Evolutionary conservation across 2,329 filamentous ascomycete species (phyloP), one percentile per base, ranked within the genome.

Genomic region (Hypoxylon sp.): DNA sequence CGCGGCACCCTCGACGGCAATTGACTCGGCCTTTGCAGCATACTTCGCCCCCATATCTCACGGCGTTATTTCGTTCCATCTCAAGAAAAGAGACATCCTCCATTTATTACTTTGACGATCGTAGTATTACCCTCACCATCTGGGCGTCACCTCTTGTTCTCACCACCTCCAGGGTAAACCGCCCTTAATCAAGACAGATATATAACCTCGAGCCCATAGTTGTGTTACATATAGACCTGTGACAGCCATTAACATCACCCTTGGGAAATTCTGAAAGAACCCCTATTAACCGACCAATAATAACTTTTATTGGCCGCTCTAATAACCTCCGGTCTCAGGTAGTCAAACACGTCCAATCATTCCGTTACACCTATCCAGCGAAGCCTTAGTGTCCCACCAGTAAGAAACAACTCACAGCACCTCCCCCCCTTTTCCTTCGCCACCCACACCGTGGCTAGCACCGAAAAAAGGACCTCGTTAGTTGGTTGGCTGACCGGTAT

Each of bases 401-500:
- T 58, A 21, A 50, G 29, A n/a, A 58, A 15, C n/a, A 58, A 29
- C 19, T 44, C 55, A 21, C 32, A 32, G 27, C 46, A 50, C 24
- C 44, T 42, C 15, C 44, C 46, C 29, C 29, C 55, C n/a, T 17
- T 17, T 56, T 13, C 7, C 54, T 42, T 21, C 44, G 37, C 42
- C 17, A 62, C 51, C 46, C 35, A 51, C 27, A 51, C 27, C 32
- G 56, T 50, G 29, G 10, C 47, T 51, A 42, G 47, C 19, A 39
- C 21, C n/a, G n/a, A n/a, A 2, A 17, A 47, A 47, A 11, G 6
- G 39, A 2, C 21, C 21, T 32, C n/a, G 6, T 56, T 27, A 44
- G 32, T 35, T 56, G 54, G 29, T 56, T 56, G 54, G 29, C 32
- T 56, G 54, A 27, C 31, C 39, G 54, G 46, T 56, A 56, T 46